phyloP scores from a whole-genome alignment of 192 early-diverging fungal species.

The Backusella morwellensis region DNA sequence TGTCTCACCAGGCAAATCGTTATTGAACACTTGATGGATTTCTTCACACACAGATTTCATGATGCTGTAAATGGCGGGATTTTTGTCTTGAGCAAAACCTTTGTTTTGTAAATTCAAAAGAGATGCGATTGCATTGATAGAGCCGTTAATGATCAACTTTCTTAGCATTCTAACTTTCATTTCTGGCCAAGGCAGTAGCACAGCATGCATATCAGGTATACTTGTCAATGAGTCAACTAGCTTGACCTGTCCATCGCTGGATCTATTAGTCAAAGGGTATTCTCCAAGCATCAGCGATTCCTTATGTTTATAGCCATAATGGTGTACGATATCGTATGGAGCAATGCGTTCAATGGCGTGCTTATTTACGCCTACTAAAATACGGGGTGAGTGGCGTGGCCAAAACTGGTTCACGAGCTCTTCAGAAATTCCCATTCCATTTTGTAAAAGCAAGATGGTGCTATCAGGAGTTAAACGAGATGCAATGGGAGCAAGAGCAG shows the following conservation, averaged over 20 bases:
- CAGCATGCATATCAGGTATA: conserved; percentile 26
- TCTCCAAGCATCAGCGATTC: conserved; percentile 5
- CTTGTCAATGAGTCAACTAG: not conserved
- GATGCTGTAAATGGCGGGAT: not conserved
- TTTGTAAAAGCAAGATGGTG: conserved; percentile 59
- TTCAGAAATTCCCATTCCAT: conserved; percentile 62
- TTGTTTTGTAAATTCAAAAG: conserved; percentile 57
- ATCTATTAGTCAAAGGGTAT: not conserved
- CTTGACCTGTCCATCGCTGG: not conserved
- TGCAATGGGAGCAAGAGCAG: conserved; percentile 42
- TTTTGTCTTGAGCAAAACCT: conserved; percentile 31
- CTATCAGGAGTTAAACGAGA: conserved; percentile 40
- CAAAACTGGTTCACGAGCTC: conserved; percentile 33
- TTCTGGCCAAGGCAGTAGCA: conserved; percentile 40
- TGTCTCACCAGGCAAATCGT: conserved; percentile 37
- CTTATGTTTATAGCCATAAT: conserved; percentile 20
- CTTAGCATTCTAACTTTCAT: conserved; percentile 45
- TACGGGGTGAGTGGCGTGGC: conserved; percentile 5
- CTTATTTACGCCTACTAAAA: conserved; percentile 24
- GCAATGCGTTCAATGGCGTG: conserved; percentile 23
- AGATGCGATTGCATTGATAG: conserved; percentile 64
- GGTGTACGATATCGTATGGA: conserved; percentile 26
- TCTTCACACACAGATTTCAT: conserved; percentile 28
- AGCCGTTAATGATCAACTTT: conserved; percentile 65
- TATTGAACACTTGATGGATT: conserved; percentile 18